Percentiles rank a stretch among this genome's conserved stretches.
Conservation (phyloP, 2,329 filamentous ascomycete species). For the Ceratocystis cacaofunesta region DNA sequence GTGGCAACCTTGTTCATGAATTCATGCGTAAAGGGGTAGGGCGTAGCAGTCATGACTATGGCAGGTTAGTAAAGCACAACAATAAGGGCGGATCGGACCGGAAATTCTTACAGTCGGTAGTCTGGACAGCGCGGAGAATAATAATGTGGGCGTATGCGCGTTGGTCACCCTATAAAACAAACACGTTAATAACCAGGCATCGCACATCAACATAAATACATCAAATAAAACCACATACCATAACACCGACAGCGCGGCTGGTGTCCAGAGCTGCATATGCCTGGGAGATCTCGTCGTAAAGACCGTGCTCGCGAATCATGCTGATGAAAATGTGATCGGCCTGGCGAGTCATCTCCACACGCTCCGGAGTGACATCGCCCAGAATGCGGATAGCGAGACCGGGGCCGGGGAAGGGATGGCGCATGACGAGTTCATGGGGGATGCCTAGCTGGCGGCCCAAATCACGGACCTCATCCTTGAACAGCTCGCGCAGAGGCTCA, state of each 20-base stretch:
- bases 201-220: conserved; percentile 6
- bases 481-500: conserved; percentile 64
- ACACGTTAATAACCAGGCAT: background rate
- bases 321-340: conserved; percentile 64
- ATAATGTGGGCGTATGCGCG: conserved; percentile 35
- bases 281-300: conserved; percentile 45
- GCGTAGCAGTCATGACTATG: conserved; percentile 56
- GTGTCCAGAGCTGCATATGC: conserved; percentile 18
- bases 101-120: conserved; percentile 21
- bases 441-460: conserved; percentile 24
- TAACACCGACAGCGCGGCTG: conserved; percentile 17
- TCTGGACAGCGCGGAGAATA: conserved; percentile 32
- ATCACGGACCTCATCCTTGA: conserved; percentile 47
- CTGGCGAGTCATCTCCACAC: conserved; percentile 63
- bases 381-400: conserved; percentile 64
- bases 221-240: conserved; percentile 12
- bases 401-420: conserved; percentile 27
- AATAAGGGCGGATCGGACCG: background rate
- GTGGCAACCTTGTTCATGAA: conserved; percentile 51
- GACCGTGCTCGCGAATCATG: conserved; percentile 55
- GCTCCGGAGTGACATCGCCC: conserved; percentile 68
- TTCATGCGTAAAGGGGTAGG: conserved; percentile 48
- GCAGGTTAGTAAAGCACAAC: background rate
- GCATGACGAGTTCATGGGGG: conserved; percentile 23
- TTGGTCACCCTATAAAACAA: conserved; percentile 41